These are phyloP conservation scores for Typha latifolia DNA, from an alignment of 176 grass and related monocot genomes.

Conservation along the genomic window DNA sequence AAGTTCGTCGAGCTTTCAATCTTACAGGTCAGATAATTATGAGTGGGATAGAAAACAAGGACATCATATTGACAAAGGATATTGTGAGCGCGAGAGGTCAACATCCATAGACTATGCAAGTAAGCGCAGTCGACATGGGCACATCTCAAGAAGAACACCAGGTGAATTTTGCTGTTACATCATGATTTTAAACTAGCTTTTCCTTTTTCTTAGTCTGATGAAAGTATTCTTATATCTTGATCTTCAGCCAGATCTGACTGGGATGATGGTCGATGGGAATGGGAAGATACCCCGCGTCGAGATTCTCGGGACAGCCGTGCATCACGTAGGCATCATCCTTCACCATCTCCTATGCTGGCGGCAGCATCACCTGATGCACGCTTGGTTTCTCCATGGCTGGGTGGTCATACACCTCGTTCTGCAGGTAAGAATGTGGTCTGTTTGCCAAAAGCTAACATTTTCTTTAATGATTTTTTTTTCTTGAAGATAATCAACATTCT, in stretches of 20 bases:
- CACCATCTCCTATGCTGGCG: slow-evolving; percentile 68
- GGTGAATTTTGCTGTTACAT: slow-evolving; percentile 35
- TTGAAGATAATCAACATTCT: slow-evolving; percentile 12
- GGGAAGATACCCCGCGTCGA: slow-evolving; percentile 81
- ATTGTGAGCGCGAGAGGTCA: slow-evolving; percentile 38
- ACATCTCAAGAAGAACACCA: slow-evolving; percentile 51
- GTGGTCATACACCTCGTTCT: slow-evolving; percentile 47
- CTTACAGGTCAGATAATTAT: slow-evolving; percentile 30
- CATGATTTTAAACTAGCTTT: slow-evolving; percentile 16
- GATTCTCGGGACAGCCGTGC: slow-evolving; percentile 44
- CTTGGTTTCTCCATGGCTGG: slow-evolving; percentile 89
- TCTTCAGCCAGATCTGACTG: slow-evolving; percentile 67
- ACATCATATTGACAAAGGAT: slow-evolving; percentile 43
- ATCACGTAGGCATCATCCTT: slow-evolving; percentile 48
- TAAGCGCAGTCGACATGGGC: slow-evolving; percentile 56
- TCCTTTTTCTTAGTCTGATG: not conserved
- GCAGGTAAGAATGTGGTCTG: slow-evolving; percentile 27
- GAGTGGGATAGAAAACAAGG: slow-evolving; percentile 44
- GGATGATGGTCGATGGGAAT: slow-evolving; percentile 84
- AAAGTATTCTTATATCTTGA: slow-evolving; percentile 3
- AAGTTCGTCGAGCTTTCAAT: slow-evolving; percentile 40
- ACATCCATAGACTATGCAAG: slow-evolving; percentile 35
- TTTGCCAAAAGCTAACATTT: not conserved
- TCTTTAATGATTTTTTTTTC: not conserved
- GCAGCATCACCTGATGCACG: slow-evolving; percentile 92